phyloP scores from a whole-genome alignment of 805 yeast genomes.

The Candida railenensis region DNA sequence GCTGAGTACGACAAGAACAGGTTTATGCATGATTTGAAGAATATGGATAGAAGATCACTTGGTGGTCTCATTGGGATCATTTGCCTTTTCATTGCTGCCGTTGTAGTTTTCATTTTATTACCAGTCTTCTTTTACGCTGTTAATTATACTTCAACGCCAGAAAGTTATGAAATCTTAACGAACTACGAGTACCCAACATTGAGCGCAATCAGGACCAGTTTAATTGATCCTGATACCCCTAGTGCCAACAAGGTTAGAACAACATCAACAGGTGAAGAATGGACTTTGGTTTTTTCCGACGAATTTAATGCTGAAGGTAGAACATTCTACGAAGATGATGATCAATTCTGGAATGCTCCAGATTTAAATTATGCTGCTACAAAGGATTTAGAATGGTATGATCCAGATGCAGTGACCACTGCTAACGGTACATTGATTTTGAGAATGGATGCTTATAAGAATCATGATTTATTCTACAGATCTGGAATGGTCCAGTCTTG shows the following conservation, averaged over 20 bases:
- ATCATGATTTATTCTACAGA: slow-evolving; percentile 77
- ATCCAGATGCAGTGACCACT: slow-evolving; percentile 86
- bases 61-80: slow-evolving; percentile 65
- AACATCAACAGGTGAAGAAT: slow-evolving; percentile 59
- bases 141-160: slow-evolving; percentile 12
- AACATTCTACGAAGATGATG: slow-evolving; percentile 87
- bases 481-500: slow-evolving; percentile 92
- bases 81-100: slow-evolving; percentile 55
- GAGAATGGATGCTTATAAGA: slow-evolving; percentile 77
- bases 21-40: slow-evolving; percentile 60
- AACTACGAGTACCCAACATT: slow-evolving; percentile 57
- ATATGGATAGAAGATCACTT: slow-evolving; percentile 61
- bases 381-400: slow-evolving; percentile 89
- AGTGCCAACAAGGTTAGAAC: slow-evolving; percentile 44
- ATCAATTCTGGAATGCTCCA: slow-evolving; percentile 86
- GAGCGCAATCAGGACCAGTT: slow-evolving; percentile 54
- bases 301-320: slow-evolving; percentile 90
- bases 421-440: slow-evolving; percentile 66
- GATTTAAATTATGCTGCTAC: slow-evolving; percentile 87
- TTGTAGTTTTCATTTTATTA: slow-evolving; percentile 69
- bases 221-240: slow-evolving; percentile 77
- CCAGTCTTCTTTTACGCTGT: slow-evolving; percentile 80
- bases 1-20: slow-evolving; percentile 78
- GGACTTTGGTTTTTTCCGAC: slow-evolving; percentile 85
- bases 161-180: slow-evolving; percentile 43